Percentiles rank a stretch among this genome's conserved stretches.
These are phyloP conservation scores for Trichoderma orchidacearum DNA, from an alignment of 495 filamentous ascomycete species.

Conservation along the genomic window DNA sequence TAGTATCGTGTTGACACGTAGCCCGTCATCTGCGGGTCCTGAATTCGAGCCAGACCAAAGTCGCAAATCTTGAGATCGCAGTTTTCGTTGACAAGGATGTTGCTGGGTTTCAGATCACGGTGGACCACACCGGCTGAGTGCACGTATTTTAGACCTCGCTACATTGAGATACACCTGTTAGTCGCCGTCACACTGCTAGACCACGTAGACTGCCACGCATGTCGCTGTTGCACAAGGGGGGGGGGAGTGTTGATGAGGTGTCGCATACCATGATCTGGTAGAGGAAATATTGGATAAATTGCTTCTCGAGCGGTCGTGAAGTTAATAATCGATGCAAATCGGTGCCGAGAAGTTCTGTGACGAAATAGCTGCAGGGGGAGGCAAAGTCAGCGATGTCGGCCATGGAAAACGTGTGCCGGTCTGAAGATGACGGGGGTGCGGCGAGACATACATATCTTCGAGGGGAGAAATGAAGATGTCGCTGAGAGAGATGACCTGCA, in stretches of 20 bases:
- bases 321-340: conserved; percentile 93
- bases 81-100: conserved; percentile 98
- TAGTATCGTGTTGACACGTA: conserved; percentile 99
- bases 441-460: conserved; percentile 86
- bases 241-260: too few relatives aligned
- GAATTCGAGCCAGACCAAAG: conserved; percentile 91
- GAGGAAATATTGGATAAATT: conserved; percentile 99
- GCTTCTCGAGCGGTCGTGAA: conserved; percentile 91
- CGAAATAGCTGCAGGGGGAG: conserved; percentile 69
- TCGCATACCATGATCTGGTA: conserved; percentile 86
- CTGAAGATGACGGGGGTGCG: too few relatives aligned
- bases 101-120: conserved; percentile 93
- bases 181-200: not conserved
- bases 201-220: not conserved
- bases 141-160: conserved; percentile 98
- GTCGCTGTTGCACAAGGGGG: not conserved
- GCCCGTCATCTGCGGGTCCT: conserved; percentile 99
- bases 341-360: conserved; percentile 93
- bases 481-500: conserved; percentile 89
- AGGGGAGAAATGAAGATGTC: conserved; percentile 99
- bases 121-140: conserved; percentile 97
- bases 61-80: conserved; percentile 99
- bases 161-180: not conserved
- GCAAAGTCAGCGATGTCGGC: conserved; percentile 11
- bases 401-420: not conserved